Conservation (phyloP, 805 yeast species). For the Zygotorulaspora florentina region DNA sequence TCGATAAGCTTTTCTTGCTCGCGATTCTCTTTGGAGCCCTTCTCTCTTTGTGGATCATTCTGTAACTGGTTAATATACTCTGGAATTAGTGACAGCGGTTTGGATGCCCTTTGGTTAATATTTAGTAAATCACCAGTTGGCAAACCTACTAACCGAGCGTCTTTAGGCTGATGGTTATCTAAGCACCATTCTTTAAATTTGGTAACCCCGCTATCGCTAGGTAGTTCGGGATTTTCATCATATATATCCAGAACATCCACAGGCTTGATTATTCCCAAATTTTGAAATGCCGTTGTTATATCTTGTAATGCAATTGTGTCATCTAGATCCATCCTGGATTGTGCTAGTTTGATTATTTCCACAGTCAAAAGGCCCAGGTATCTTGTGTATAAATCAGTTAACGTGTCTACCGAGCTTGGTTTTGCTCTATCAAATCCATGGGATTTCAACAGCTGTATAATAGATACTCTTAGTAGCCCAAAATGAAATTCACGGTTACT, state of each 20-base stretch:
- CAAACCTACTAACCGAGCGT: slow-evolving; percentile 39
- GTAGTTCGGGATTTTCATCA: slow-evolving; percentile 43
- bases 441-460: slow-evolving; percentile 59
- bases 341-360: slow-evolving; percentile 49
- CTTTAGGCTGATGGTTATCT: slow-evolving; percentile 40
- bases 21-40: slow-evolving; percentile 10
- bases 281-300: slow-evolving; percentile 63
- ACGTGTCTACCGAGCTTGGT: slow-evolving; percentile 63
- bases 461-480: slow-evolving; percentile 45
- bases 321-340: slow-evolving; percentile 43
- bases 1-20: slow-evolving; percentile 28
- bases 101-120: slow-evolving; percentile 16
- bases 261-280: slow-evolving; percentile 60
- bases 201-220: slow-evolving; percentile 45
- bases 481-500: slow-evolving; percentile 41
- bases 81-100: slow-evolving; percentile 28
- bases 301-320: slow-evolving; percentile 54
- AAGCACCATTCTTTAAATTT: slow-evolving; percentile 56
- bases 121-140: slow-evolving; percentile 32
- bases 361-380: slow-evolving; percentile 52
- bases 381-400: slow-evolving; percentile 73
- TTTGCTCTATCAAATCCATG: slow-evolving; percentile 80
- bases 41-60: slow-evolving; percentile 10
- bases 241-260: slow-evolving; percentile 49
- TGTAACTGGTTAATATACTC: slow-evolving; percentile 32